Base-by-base conservation (phyloP, 257 asterid genomes). In the Thymus mandschuricus region DNA sequence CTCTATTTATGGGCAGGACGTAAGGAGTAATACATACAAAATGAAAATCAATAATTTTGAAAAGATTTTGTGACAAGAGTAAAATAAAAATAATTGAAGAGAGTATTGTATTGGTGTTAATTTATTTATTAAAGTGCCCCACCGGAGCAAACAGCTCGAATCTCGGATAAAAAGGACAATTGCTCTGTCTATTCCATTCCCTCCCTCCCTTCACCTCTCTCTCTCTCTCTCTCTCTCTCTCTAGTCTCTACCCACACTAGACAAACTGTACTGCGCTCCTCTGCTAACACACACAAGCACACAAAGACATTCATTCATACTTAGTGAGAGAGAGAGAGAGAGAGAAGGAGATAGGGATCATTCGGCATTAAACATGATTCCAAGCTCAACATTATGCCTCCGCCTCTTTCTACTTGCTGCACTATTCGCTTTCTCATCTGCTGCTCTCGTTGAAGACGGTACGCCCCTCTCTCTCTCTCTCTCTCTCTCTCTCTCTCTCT, bases 151-250 rank as follows among this genome's bases (percentile, higher is more conserved):
- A 34, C 66, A 65, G 69, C 79, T 66, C 77, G 79, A 73, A 73
- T 79, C 84, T 76, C 74, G 74, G 73, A 60, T 78, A 50, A 76
- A 77, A 78, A 73, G 85, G 84, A 80, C 87, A 68, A 68, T 75
- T 63, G 69, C 76, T 29, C 33, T 65, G 59, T 68, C 65, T 59
- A 61, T 70, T 66, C 66, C 74, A 59, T 31, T 43, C 45, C 56
- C 59, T 21, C 21, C 21, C 21, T 21, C 21, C 21, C 21, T 21
- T 0, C 21, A 21, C 21, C 21, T 21, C 21, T 21, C 21, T 21
- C 21, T 21, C 33, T 41, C 79, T 38, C 70, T 3, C 74, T 35
- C 79, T 34, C 65, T 27, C 73, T 54, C 48, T 50, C 30, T 1
- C 46, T 21, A 21, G 21, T 21, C 21, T 21, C 21, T 21, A 21